Evolutionary conservation across 1,139 yeast genomes (phyloP).

Genomic region (Protomyces gravidus): DNA sequence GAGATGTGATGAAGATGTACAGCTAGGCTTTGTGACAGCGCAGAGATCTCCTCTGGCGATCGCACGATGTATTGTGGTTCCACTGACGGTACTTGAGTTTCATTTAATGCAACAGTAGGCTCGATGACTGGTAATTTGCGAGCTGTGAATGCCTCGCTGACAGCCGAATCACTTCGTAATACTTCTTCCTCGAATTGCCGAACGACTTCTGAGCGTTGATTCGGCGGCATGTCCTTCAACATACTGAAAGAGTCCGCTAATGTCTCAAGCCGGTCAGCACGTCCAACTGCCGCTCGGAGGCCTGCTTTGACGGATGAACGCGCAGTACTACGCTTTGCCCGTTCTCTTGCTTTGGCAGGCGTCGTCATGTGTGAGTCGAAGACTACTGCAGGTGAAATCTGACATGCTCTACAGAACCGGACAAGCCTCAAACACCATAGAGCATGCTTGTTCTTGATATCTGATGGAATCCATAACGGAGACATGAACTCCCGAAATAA

Average conservation of each 20-base stretch:
- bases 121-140: neutral
- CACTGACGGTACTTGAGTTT: too few species aligned
- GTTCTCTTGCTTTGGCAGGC: constrained; percentile 25
- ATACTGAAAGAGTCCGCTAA: neutral
- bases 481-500: constrained; percentile 21
- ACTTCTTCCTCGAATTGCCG: neutral
- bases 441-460: constrained; percentile 5
- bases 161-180: neutral
- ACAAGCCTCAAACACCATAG: constrained; percentile 12
- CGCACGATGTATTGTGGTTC: neutral
- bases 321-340: constrained; percentile 5
- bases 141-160: neutral
- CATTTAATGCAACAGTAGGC: neutral
- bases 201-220: neutral
- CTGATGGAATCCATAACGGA: constrained; percentile 7
- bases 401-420: constrained; percentile 5
- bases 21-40: neutral
- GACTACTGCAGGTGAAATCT: constrained; percentile 15
- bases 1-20: neutral
- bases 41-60: neutral
- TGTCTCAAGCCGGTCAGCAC: neutral
- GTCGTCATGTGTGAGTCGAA: constrained; percentile 19
- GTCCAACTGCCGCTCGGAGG: neutral
- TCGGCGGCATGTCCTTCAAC: neutral
- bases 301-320: neutral